These are phyloP conservation scores for Nissolia schottii DNA, from an alignment of 306 rosid species.

Conservation along the genomic window DNA sequence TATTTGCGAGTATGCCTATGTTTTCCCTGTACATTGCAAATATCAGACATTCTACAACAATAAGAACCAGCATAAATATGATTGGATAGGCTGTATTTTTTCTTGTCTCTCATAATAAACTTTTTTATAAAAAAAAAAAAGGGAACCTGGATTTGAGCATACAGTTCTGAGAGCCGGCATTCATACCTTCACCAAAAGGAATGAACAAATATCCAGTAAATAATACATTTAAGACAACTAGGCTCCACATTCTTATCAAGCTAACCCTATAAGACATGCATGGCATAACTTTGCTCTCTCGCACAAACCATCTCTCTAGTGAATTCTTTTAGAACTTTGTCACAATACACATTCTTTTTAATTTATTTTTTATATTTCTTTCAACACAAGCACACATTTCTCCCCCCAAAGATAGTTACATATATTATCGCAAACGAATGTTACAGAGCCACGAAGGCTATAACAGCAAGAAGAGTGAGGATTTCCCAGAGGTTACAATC, in stretches of 20 bases:
- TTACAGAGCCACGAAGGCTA: no score
- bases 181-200: constrained; percentile 61
- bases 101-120: background rate
- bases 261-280: constrained; percentile 2
- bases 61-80: background rate
- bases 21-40: constrained; percentile 51
- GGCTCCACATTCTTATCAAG: constrained; percentile 1
- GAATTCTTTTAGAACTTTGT: background rate
- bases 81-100: background rate
- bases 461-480: no score
- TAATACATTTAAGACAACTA: background rate
- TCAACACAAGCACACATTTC: background rate
- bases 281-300: constrained; percentile 6
- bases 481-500: no score
- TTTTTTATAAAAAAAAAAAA: background rate
- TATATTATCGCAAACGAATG: no score
- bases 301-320: background rate
- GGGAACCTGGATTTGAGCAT: constrained; percentile 67
- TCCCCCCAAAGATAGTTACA: no score
- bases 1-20: constrained; percentile 75
- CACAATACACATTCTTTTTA: background rate
- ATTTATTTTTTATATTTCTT: no score
- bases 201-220: constrained; percentile 18
- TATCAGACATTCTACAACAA: background rate
- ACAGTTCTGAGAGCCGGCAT: constrained; percentile 64